These are phyloP conservation scores for Fomitopsis serialis DNA, from an alignment of 768 basidiomycete species.

Conservation along the genomic window DNA sequence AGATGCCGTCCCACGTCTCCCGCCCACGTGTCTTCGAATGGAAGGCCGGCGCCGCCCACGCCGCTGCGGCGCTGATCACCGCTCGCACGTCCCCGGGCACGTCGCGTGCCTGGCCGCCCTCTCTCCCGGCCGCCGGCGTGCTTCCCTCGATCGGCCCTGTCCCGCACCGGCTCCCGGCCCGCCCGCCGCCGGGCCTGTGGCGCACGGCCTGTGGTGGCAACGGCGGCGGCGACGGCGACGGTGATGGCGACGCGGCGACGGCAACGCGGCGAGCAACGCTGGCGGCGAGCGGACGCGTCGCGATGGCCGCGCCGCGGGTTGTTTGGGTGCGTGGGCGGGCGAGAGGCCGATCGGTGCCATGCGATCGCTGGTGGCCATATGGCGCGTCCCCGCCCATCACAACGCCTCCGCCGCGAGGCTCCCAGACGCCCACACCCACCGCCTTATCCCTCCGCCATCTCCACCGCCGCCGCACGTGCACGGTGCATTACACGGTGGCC, in stretches of 20 bases:
- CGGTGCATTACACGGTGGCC: no score
- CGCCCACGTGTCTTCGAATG: slow-evolving; percentile 21
- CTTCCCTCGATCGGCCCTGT: background rate
- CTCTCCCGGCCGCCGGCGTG: slow-evolving; percentile 1
- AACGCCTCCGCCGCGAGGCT: slow-evolving; percentile 20
- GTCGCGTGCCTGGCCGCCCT: background rate
- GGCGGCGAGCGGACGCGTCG: no score
- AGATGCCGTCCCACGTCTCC: slow-evolving; percentile 11
- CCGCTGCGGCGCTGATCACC: slow-evolving; percentile 7
- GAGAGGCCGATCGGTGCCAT: background rate
- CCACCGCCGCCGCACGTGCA: no score
- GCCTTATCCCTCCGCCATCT: no score
- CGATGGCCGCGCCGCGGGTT: no score
- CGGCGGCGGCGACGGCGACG: background rate
- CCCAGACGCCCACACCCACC: no score
- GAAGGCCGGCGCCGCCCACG: slow-evolving; percentile 10
- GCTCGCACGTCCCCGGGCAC: background rate
- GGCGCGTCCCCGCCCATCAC: slow-evolving; percentile 16
- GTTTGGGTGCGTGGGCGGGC: no score
- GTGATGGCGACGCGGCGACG: background rate
- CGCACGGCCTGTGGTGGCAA: background rate
- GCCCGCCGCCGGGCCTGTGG: background rate
- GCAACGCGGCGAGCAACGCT: no score
- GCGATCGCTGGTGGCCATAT: slow-evolving; percentile 6
- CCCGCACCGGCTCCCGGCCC: background rate